Evolutionary conservation across 345 rosid species (phyloP), one percentile per base, ranked within the genome.

Genomic region (Melastoma malabathricum): DNA sequence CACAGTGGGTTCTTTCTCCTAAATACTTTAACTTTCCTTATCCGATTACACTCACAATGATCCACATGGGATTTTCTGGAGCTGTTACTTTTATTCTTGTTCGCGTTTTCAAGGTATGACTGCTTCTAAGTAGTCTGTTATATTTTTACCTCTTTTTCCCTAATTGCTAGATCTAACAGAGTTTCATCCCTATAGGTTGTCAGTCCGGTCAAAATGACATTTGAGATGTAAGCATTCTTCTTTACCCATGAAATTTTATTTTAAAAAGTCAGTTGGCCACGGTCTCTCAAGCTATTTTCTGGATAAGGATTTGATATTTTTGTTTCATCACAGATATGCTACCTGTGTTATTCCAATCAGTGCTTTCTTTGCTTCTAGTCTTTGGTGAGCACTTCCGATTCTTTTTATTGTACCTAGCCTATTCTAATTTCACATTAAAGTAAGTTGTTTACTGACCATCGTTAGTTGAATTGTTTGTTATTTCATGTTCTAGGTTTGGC

Each of bases 1-100:
- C 79, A 86, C 93, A 92, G 97, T 93, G 99, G 99, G 92, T 93
- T 46, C 84, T 93, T 54, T 88, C 99, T 44, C 95, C 95, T 12
- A 93, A 79, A 57, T 83, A 88, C 75, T 88, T 88, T 77, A 78
- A 85, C 62, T 93, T 88, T 61, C 95, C 98, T 18, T 72, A 82
- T 39, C 98, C 96, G 43, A 92, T 92, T 53, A 80, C 96, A 19
- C 85, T 92, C 56, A 92, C 96, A 39, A 92, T 92, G 98, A 84
- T 92, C 63, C 98, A 92, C 67, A 92, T 92, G 98, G 95, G 82
- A 15, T 92, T 92, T 67, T 78, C 93, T 17, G 95, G 95, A 63
- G 64, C 68, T 1, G 79, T 92, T 49, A 79, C 96, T 8, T 87
- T 92, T 60, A 67, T 80, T 53, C 87, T 92, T 56, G 80, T 92